Base-by-base conservation (phyloP, 139 green algal genomes). In the Picochlorum costavermella region DNA sequence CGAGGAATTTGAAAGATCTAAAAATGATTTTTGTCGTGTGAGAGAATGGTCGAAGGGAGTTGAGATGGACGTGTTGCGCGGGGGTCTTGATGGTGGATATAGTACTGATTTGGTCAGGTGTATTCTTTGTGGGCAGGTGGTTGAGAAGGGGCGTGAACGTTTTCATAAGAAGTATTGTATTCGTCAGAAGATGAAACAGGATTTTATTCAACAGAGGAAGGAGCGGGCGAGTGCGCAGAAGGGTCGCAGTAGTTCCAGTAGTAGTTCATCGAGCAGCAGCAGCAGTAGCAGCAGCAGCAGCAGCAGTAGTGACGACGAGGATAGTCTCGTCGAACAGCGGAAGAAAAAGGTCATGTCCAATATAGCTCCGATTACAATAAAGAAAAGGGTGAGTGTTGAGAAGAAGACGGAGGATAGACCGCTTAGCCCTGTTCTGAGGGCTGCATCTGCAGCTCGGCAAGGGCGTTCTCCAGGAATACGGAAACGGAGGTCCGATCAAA, bases 121-220 rank as follows among this genome's bases (percentile, higher is more conserved):
- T 8, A 40, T 40, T 40, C 33, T 40, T 40, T 40, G 33, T 40
- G 33, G 33, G 1, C 33, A 40, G 33, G 33, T 40, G 33, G 33
- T 40, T 40, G 33, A 40, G 33, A 40, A 40, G 33, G 33, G 33
- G 5, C 33, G 33, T 40, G 33, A 40, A 40, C 33, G 33, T 11
- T 40, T 40, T 40, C 33, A 40, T 40, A 40, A 40, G 33, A 11
- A 8, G 11, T 40, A 40, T 40, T 40, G 33, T 40, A 8, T 40
- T 40, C 33, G 33, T 28, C 50, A 58, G 25, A 58, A 28, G 25
- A 28, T 49, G 50, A 58, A 49, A 13, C 50, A 58, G 50, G 25
- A 58, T 28, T 28, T 58, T 28, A 58, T 58, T 58, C 50, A 58
- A 28, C 50, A 58, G 50, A 49, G 50, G 50, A 28, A 58, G 50